phyloP scores from a whole-genome alignment of 2,329 filamentous ascomycete genomes.

The Helotiales sp. region DNA sequence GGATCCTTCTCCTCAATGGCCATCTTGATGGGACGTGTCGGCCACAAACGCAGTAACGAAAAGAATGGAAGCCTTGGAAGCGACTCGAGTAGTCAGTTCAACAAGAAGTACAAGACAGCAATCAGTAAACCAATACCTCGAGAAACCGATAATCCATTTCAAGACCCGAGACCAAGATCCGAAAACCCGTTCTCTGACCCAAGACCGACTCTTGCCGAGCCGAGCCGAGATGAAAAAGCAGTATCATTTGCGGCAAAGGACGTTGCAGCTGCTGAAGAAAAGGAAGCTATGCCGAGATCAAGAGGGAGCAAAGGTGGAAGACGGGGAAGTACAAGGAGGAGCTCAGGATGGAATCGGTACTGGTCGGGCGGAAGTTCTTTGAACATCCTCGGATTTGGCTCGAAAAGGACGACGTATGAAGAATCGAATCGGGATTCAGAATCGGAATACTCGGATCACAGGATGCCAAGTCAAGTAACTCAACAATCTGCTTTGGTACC shows the following conservation, averaged over 20 bases:
- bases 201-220: constrained; percentile 7
- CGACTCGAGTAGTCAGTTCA: constrained; percentile 48
- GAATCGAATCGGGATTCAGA: constrained; percentile 46
- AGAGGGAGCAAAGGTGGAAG: constrained; percentile 23
- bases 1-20: constrained; percentile 64
- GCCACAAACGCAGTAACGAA: constrained; percentile 44
- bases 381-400: constrained; percentile 63
- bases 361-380: constrained; percentile 73
- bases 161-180: constrained; percentile 1
- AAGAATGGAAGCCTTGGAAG: constrained; percentile 55
- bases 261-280: background rate
- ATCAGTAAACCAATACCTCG: constrained; percentile 62
- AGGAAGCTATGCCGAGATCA: constrained; percentile 16
- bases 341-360: constrained; percentile 76
- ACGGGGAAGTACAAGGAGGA: constrained; percentile 46
- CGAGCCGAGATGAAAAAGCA: constrained; percentile 37
- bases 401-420: constrained; percentile 43
- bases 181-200: background rate
- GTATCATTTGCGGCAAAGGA: constrained; percentile 37
- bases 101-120: constrained; percentile 60
- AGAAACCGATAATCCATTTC: constrained; percentile 35
- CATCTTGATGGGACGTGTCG: constrained; percentile 64
- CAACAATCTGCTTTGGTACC: constrained; percentile 70
- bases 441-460: constrained; percentile 53
- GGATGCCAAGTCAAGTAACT: constrained; percentile 47